Base-by-base conservation (phyloP, 352 stramenopile species). In the Hyaloperonospora arabidopsidis region DNA sequence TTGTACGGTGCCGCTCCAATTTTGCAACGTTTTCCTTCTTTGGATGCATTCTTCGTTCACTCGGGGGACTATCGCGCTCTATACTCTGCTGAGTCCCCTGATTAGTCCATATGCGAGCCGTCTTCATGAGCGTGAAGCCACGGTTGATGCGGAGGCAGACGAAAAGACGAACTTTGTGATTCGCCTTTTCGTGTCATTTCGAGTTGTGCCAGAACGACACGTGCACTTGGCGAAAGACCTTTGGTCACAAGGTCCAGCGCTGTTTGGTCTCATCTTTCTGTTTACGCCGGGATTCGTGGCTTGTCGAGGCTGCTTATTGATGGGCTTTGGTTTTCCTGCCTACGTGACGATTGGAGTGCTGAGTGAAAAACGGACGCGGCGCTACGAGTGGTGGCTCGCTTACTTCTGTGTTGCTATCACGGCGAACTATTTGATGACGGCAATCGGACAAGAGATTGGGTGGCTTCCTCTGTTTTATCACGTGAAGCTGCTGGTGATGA, bases 401-500 rank as follows among this genome's bases (percentile, higher is more conserved):
- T 95, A 95, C 65, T 94, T 87, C 52, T 73, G 68, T 8, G 77
- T 89, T 15, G 79, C 83, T 0, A 70, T 89, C 39, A 61, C 71
- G n/a, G 61, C 71, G 10, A 77, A 94, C 60, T 87, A 89, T 52
- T 49, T 88, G 17, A 63, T 91, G 50, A 80, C 64, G 1, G 63
- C 76, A 21, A 52, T 91, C 17, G 71, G 58, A 48, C 49, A 64
- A 34, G 72, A 72, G 44, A 64, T 95, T 21, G 67, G 54, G 47
- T 95, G 86, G 86, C 60, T 95, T 23, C 86, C 86, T 45, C 59
- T 95, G 21, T 93, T 89, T 61, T 91, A 88, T 55, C 86, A 95
- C 59, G 62, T 48, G n/a, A 93, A 94, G 67, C 50, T 95, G 56
- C 51, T 90, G 19, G 57, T 80, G 34, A 78, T 92, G 65, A 76